phyloP scores from a whole-genome alignment of 1,284 basidiomycete genomes.

The Marasmius tenuissimus region DNA sequence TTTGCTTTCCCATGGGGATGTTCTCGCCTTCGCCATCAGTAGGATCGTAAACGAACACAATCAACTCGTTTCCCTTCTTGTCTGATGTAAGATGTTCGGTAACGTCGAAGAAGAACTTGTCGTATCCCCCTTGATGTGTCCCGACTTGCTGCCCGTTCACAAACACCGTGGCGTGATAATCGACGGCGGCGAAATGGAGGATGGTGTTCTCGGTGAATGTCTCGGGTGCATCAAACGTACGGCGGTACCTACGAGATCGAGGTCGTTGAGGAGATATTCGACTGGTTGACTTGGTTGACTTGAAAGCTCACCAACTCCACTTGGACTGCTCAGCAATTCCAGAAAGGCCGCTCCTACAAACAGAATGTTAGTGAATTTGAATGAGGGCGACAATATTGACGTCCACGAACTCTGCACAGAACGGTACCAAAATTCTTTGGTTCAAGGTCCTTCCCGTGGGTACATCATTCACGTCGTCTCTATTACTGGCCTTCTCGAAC shows the following conservation, averaged over 20 bases:
- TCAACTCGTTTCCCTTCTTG: constrained; percentile 11
- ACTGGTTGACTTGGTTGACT: background rate
- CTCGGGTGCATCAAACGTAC: constrained; percentile 9
- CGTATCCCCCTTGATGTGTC: constrained; percentile 12
- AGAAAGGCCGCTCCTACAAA: constrained; percentile 15
- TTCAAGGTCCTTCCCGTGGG: constrained; percentile 12
- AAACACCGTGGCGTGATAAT: constrained; percentile 14
- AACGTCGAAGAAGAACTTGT: constrained; percentile 17
- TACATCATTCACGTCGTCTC: constrained; percentile 8
- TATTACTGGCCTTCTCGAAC: constrained; percentile 10
- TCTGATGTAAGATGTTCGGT: constrained; percentile 5
- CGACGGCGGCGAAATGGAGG: constrained; percentile 16
- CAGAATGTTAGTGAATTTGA: background rate
- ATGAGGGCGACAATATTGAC: background rate
- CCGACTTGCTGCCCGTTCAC: constrained; percentile 16
- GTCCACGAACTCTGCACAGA: constrained; percentile 14
- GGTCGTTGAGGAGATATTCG: background rate
- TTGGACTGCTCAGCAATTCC: constrained; percentile 15
- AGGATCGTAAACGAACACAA: constrained; percentile 14
- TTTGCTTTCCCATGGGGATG: constrained; percentile 15
- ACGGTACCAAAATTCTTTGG: constrained; percentile 15
- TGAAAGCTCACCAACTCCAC: background rate
- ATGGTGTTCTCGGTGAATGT: constrained; percentile 10
- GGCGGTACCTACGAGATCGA: constrained; percentile 4
- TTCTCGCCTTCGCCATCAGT: constrained; percentile 11